These are phyloP conservation scores for Drechslera avenae DNA, from an alignment of 2,329 filamentous ascomycete species.

Conservation along the genomic window DNA sequence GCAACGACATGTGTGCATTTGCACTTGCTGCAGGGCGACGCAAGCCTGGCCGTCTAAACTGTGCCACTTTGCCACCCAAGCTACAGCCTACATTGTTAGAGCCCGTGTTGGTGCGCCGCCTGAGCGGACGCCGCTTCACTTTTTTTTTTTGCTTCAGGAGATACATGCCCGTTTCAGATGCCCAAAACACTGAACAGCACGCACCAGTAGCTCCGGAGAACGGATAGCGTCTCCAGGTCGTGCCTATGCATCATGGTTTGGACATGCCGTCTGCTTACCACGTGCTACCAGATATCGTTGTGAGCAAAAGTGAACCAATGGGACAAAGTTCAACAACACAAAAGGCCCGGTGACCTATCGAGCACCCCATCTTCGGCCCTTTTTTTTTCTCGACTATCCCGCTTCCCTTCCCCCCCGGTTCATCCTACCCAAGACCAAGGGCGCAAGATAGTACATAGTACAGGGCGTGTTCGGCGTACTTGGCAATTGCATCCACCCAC, in stretches of 20 bases:
- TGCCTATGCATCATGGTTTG: background rate
- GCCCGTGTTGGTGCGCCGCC: background rate
- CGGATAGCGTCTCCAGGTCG: background rate
- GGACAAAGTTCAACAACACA: background rate
- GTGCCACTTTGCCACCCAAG: slow-evolving; percentile 9
- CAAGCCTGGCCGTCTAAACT: background rate
- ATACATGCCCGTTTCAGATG: background rate
- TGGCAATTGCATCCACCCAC: slow-evolving; percentile 1
- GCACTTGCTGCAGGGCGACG: slow-evolving; percentile 8
- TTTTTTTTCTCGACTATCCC: background rate
- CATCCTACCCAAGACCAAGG: background rate
- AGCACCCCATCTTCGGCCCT: background rate
- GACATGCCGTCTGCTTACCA: background rate
- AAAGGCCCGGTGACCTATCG: slow-evolving; percentile 6
- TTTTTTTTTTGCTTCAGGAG: background rate
- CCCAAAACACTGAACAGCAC: background rate
- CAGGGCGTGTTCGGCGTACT: slow-evolving; percentile 1
- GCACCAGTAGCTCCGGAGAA: background rate
- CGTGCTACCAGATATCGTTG: background rate
- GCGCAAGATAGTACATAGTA: background rate
- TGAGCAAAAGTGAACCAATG: slow-evolving; percentile 1
- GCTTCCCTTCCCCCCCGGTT: background rate
- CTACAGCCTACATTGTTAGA: background rate
- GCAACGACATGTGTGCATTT: slow-evolving; percentile 11
- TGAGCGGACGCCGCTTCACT: background rate